These are phyloP conservation scores for Neostapfia colusana DNA, from an alignment of 176 grass and related monocot species.

Conservation along the genomic window DNA sequence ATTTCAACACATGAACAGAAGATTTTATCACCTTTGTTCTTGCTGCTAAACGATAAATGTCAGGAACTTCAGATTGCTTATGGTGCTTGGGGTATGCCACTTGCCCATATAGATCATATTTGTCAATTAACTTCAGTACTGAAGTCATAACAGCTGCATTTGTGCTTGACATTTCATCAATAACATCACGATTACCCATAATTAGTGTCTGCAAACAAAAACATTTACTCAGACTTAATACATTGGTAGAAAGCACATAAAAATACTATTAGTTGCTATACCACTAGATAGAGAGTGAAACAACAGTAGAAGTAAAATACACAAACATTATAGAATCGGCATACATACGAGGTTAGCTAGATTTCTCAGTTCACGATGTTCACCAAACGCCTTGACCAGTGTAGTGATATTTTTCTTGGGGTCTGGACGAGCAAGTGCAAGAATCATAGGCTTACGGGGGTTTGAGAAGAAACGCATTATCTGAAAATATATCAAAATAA, in stretches of 20 bases:
- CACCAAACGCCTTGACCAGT: slow-evolving; percentile 81
- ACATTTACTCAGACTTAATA: slow-evolving; percentile 7
- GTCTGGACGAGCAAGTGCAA: slow-evolving; percentile 73
- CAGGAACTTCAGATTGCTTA: slow-evolving; percentile 87
- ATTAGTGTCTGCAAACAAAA: slow-evolving; percentile 65
- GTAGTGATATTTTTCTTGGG: slow-evolving; percentile 88
- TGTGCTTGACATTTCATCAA: slow-evolving; percentile 86
- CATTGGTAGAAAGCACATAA: slow-evolving; percentile 2
- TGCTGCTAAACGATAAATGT: slow-evolving; percentile 79
- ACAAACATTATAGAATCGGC: slow-evolving; percentile 22
- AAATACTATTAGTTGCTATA: slow-evolving; percentile 14
- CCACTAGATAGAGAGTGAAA: not conserved
- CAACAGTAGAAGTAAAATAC: not conserved
- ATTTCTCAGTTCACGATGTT: slow-evolving; percentile 73
- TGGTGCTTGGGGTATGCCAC: slow-evolving; percentile 93
- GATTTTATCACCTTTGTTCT: slow-evolving; percentile 62
- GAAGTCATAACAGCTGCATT: slow-evolving; percentile 74
- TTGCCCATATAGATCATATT: slow-evolving; percentile 85
- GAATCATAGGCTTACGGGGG: slow-evolving; percentile 83
- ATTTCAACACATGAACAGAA: slow-evolving; percentile 26
- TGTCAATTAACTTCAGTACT: slow-evolving; percentile 83
- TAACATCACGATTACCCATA: slow-evolving; percentile 87
- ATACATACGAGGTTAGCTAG: slow-evolving; percentile 78
- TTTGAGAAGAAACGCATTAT: slow-evolving; percentile 89
- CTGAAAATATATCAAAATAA: slow-evolving; percentile 42